A percentile compares a stretch with the other conserved stretches of the same genome.
phyloP scores from a whole-genome alignment of 352 stramenopile species.

The Globisporangium abappressorium region DNA sequence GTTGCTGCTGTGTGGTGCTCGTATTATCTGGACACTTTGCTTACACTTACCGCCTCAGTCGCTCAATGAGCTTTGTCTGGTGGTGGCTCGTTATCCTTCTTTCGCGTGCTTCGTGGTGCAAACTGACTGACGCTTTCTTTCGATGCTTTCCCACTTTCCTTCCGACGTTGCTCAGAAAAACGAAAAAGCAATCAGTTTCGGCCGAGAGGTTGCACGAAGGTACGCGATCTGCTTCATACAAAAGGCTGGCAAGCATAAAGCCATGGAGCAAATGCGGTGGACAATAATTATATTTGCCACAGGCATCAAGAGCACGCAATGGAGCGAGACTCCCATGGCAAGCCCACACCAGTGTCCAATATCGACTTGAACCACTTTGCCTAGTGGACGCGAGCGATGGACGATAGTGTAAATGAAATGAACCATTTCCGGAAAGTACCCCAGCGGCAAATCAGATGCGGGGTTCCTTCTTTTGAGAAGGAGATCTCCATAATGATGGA shows the following conservation, averaged over 20 bases:
- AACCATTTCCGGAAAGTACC: too few species aligned
- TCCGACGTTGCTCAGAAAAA: conserved; percentile 9
- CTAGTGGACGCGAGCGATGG: not conserved
- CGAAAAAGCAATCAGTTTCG: conserved; percentile 10
- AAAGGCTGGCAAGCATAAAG: too few species aligned
- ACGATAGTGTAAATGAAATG: not conserved
- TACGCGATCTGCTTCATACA: conserved; percentile 7
- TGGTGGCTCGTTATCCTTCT: not conserved
- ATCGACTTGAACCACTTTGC: not conserved
- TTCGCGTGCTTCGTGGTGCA: not conserved
- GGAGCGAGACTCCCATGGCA: too few species aligned
- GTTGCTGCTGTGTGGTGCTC: not conserved
- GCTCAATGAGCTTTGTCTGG: not conserved
- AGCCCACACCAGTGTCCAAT: too few species aligned
- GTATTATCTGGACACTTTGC: not conserved
- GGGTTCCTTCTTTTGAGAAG: too few species aligned
- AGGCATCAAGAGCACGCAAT: too few species aligned
- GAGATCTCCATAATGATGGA: not conserved
- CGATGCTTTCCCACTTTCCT: conserved; percentile 24
- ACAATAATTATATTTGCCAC: too few species aligned
- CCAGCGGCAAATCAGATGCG: too few species aligned
- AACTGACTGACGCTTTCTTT: conserved; percentile 14
- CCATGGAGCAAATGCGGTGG: too few species aligned
- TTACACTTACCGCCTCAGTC: not conserved
- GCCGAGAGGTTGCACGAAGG: conserved; percentile 26